Evolutionary conservation across 2,329 filamentous ascomycete species (phyloP), one percentile per base, ranked within the genome.

Genomic region (Colletotrichum euphorbiae): DNA sequence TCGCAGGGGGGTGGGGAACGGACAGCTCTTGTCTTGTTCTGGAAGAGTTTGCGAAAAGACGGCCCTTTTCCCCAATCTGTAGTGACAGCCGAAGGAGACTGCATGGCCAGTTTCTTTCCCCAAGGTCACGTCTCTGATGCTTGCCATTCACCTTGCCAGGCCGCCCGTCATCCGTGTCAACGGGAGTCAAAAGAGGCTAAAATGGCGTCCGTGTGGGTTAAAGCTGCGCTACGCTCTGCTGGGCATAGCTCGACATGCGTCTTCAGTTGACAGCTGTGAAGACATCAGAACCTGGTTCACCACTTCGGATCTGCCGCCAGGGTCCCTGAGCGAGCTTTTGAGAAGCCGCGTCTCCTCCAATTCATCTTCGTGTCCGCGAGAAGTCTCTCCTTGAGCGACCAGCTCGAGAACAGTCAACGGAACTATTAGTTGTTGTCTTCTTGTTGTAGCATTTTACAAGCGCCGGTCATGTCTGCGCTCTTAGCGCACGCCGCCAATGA

Each of bases 41-140:
- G 69, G 69, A 48, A 70, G 59, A 62, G 69, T 61, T 72, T 73
- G 72, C 72, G 71, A 73, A 46, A 46, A n/a, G 15, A 57, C 67
- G 63, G 62, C 46, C 46, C 54, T 54, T 57, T 61, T 19, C 36
- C 66, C 62, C 9, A 55, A 66, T 67, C 28, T 36, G 55, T 36
- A 67, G 40, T 31, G 62, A 56, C 62, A 50, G 42, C 66, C 66
- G 66, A 51, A 21, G 21, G 24, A 50, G 24, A 33, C 61, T 67
- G 62, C 48, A 69, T 54, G 62, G 62, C 50, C 42, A 19, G 33
- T 43, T 55, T 61, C 48, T 45, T 43, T 28, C 62, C 42, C 66
- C 48, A 67, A 48, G 28, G 33, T 59, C 43, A 58, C 62, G 51
- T 48, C 43, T 46, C 54, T 61, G 42, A 51, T 51, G 48, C 48